These are phyloP conservation scores for Fusarium globosum DNA, from an alignment of 2,329 filamentous ascomycete species.

Conservation along the genomic window DNA sequence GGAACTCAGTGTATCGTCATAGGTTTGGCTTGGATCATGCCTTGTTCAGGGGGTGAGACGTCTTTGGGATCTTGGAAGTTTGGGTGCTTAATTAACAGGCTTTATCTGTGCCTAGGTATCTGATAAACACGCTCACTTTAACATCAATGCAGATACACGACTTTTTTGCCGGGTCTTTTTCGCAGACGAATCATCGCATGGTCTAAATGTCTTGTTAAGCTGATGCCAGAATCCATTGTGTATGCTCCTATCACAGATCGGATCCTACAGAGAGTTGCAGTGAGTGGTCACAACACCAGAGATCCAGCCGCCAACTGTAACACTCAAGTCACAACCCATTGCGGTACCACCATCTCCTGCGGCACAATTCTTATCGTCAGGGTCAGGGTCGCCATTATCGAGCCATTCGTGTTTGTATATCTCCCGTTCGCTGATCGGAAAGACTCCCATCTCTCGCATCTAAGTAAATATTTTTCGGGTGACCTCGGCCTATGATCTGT, in stretches of 20 bases:
- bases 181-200: neutral
- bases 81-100: neutral
- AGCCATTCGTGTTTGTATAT: conserved; percentile 1
- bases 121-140: neutral
- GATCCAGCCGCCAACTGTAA: neutral
- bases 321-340: neutral
- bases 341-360: neutral
- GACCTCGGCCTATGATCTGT: too few relatives aligned
- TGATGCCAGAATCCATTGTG: neutral
- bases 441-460: neutral
- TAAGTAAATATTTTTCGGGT: neutral
- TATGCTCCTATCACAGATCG: too few relatives aligned
- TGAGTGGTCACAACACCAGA: neutral
- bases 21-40: neutral
- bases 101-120: neutral
- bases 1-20: neutral
- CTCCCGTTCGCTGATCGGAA: neutral
- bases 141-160: neutral
- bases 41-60: neutral
- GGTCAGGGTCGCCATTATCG: neutral
- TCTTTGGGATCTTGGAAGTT: neutral
- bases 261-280: too few relatives aligned
- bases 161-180: neutral
- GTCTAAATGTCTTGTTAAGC: neutral
- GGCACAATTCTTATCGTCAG: neutral